phyloP scores from a whole-genome alignment of 495 filamentous ascomycete genomes.

The Glutinoglossum americanum region DNA sequence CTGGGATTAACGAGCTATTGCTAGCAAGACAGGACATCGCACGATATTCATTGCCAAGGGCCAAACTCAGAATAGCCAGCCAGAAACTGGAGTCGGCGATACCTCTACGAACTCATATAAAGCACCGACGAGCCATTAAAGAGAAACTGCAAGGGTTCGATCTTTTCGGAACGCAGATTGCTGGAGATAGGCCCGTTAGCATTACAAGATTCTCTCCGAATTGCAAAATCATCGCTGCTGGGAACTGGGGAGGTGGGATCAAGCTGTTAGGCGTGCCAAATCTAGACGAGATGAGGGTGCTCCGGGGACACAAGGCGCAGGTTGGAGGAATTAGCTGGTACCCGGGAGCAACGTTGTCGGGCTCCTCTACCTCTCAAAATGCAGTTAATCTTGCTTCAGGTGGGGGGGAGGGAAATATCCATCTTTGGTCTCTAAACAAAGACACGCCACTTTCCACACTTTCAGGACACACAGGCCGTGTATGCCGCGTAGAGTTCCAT shows the following conservation, averaged over 20 bases:
- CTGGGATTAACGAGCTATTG: constrained; percentile 51
- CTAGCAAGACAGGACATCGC: constrained; percentile 66
- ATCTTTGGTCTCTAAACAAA: constrained; percentile 74
- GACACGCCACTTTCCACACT: constrained; percentile 70
- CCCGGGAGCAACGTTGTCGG: constrained; percentile 57
- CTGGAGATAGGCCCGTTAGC: constrained; percentile 71
- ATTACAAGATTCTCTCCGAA: constrained; percentile 81
- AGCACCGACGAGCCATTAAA: constrained; percentile 74
- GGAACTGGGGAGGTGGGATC: constrained; percentile 78
- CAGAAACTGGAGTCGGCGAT: constrained; percentile 66
- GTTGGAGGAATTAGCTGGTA: constrained; percentile 83
- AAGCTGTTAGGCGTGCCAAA: constrained; percentile 67
- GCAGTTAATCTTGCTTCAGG: constrained; percentile 75
- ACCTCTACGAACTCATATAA: constrained; percentile 68
- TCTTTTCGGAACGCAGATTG: constrained; percentile 78
- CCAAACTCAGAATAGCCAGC: constrained; percentile 49
- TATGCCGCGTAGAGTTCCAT: constrained; percentile 85
- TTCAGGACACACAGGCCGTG: constrained; percentile 65
- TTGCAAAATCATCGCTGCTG: constrained; percentile 63
- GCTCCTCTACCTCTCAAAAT: constrained; percentile 42
- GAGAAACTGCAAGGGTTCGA: constrained; percentile 66
- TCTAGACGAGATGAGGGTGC: constrained; percentile 46
- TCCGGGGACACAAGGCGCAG: constrained; percentile 68
- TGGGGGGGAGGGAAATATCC: constrained; percentile 72
- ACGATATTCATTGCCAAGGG: constrained; percentile 61